phyloP scores from a whole-genome alignment of 768 basidiomycete species.

The Scleroderma citrinum region DNA sequence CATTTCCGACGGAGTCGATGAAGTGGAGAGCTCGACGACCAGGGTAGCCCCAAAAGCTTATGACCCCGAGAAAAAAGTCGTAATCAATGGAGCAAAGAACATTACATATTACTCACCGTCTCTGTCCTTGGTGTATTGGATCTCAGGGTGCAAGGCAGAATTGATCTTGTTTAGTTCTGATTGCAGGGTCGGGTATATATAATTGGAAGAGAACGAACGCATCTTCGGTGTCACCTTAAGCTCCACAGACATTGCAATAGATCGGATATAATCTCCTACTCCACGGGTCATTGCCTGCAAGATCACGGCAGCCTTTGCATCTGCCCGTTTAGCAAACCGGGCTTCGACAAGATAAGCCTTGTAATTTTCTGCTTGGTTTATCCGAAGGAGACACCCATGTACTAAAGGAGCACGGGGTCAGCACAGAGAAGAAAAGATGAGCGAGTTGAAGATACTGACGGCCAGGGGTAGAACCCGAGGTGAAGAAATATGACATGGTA shows the following conservation, averaged over 20 bases:
- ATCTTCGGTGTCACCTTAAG: constrained; percentile 40
- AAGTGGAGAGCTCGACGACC: constrained; percentile 33
- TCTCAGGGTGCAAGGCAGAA: constrained; percentile 32
- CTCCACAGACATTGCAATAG: constrained; percentile 37
- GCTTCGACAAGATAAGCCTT: constrained; percentile 61
- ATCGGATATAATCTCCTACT: constrained; percentile 50
- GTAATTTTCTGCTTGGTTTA: constrained; percentile 47
- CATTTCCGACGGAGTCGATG: constrained; percentile 28
- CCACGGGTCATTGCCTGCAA: constrained; percentile 61
- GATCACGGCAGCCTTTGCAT: constrained; percentile 67
- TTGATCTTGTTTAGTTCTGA: constrained; percentile 42
- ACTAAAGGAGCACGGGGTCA: constrained; percentile 29
- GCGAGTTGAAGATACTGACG: constrained; percentile 33
- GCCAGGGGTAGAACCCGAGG: constrained; percentile 35
- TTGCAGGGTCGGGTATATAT: constrained; percentile 40
- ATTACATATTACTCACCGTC: constrained; percentile 38
- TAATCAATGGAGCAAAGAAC: neutral
- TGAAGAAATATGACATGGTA: constrained; percentile 39
- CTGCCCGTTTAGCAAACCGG: constrained; percentile 50
- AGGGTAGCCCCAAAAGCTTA: constrained; percentile 54
- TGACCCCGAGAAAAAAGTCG: neutral
- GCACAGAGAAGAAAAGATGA: neutral
- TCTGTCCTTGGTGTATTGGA: constrained; percentile 38
- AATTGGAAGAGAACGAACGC: constrained; percentile 38
- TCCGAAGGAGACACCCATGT: constrained; percentile 57